Base-by-base conservation (phyloP, 495 filamentous ascomycete species). In the Sabuloglossum arenarium region DNA sequence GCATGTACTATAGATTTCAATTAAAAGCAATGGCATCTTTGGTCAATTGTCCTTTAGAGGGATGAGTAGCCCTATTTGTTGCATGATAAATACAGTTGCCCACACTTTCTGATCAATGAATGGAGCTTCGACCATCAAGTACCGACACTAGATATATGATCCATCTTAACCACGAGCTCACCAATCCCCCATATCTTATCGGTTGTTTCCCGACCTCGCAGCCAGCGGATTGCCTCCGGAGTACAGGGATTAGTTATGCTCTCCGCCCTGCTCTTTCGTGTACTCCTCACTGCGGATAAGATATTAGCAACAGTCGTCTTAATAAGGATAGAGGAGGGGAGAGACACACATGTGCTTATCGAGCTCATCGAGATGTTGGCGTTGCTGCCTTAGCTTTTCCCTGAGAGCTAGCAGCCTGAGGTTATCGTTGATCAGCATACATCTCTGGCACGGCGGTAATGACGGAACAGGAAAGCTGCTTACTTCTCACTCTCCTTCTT, bases 401-500 rank as follows among this genome's bases (percentile, higher is more conserved):
- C 77, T 81, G 58, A 96, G 77, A 64, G 62, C 62, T 21, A 71
- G 68, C 23, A 84, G 71, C 69, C 79, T 80, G 56, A 59, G 43
- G 21, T 45, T 54, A 25, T n/a, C 16, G 9, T 45, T 53, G 6
- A 42, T 52, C 23, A 58, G 31, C 8, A 30, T 56, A 16, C 27
- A 52, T 3, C 46, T 0, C 46, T 50, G n/a, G 30, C 21, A 29
- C 8, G 50, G 24, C 21, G 21, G 29, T 4, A 0, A 10, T 23
- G 4, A 14, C 50, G 3, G 16, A 6, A 10, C 23, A 14, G n/a
- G 31, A 11, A 24, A 42, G 16, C 10, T 66, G 82, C 65, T 53
- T 79, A 80, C 85, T 95, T 95, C 71, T 84, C 77, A 67, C 78
- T 73, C 77, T 99, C 91, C 63, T 84, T 80, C 73, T 85, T 72